phyloP scores from a whole-genome alignment of 192 early-diverging fungal species.

The Rhizophagus prolifer region DNA sequence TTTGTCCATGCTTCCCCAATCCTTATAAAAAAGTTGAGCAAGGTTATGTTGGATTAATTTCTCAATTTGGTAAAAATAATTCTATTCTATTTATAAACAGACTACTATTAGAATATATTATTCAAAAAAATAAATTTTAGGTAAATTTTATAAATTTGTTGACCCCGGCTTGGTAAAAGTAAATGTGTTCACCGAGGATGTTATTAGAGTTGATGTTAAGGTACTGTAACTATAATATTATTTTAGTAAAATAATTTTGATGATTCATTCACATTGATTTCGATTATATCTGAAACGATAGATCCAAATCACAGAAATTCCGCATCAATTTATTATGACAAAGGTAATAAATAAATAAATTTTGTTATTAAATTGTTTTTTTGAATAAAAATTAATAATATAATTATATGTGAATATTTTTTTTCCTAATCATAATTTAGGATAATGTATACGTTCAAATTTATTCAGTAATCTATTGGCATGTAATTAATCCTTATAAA shows the following conservation, averaged over 20 bases:
- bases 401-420: no score
- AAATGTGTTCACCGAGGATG: conserved; percentile 49
- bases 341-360: conserved; percentile 41
- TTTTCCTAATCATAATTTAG: background rate
- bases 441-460: conserved; percentile 87
- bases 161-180: conserved; percentile 60
- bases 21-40: conserved; percentile 70
- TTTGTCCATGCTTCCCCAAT: conserved; percentile 54
- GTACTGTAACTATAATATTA: conserved; percentile 3
- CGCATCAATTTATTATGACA: conserved; percentile 75
- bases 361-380: background rate
- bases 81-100: conserved; percentile 33
- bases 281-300: background rate
- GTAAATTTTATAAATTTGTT: conserved; percentile 42
- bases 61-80: conserved; percentile 64
- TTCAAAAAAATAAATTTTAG: background rate
- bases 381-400: no score
- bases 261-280: background rate
- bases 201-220: conserved; percentile 50
- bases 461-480: conserved; percentile 87
- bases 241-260: background rate
- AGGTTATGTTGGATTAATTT: conserved; percentile 69
- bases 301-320: conserved; percentile 56
- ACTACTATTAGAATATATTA: background rate
- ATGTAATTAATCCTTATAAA: conserved; percentile 76